These are phyloP conservation scores for Claviceps fusiformis DNA, from an alignment of 2,329 filamentous ascomycete species.

Conservation along the genomic window DNA sequence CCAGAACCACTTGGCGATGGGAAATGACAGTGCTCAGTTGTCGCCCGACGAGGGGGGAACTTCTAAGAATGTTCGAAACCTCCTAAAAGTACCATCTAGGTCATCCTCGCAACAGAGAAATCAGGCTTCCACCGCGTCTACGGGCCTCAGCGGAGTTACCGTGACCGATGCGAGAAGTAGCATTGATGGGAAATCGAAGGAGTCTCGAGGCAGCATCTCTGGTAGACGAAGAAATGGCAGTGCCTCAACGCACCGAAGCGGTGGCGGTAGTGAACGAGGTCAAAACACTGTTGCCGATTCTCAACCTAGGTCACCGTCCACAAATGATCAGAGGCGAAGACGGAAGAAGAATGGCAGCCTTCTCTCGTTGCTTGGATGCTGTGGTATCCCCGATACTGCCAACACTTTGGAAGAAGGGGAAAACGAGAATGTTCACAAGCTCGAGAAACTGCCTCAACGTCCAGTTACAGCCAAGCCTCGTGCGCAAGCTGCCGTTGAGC, in stretches of 20 bases:
- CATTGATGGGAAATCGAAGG: slow-evolving; percentile 50
- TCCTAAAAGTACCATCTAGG: slow-evolving; percentile 46
- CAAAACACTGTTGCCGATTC: slow-evolving; percentile 33
- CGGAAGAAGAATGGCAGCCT: slow-evolving; percentile 44
- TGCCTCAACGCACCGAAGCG: slow-evolving; percentile 50
- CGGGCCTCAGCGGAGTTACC: slow-evolving; percentile 46
- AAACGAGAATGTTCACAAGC: slow-evolving; percentile 40
- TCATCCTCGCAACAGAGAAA: slow-evolving; percentile 46
- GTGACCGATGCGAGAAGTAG: slow-evolving; percentile 47
- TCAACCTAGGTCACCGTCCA: slow-evolving; percentile 37
- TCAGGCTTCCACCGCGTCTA: slow-evolving; percentile 45
- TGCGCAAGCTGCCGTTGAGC: slow-evolving; percentile 38
- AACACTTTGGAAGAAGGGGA: slow-evolving; percentile 39
- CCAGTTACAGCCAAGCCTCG: slow-evolving; percentile 41
- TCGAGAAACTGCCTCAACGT: slow-evolving; percentile 41
- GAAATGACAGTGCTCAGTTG: slow-evolving; percentile 29
- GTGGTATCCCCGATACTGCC: slow-evolving; percentile 47
- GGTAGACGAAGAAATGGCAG: slow-evolving; percentile 53
- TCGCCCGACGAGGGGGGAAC: slow-evolving; percentile 27
- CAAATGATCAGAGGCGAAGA: slow-evolving; percentile 36
- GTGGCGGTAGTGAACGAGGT: slow-evolving; percentile 37
- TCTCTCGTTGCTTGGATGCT: slow-evolving; percentile 52
- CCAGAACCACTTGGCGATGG: slow-evolving; percentile 22
- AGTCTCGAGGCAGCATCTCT: slow-evolving; percentile 50
- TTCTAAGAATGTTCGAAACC: slow-evolving; percentile 36